Conservation (phyloP, 495 filamentous ascomycete species). For the Penicillium samsonianum region DNA sequence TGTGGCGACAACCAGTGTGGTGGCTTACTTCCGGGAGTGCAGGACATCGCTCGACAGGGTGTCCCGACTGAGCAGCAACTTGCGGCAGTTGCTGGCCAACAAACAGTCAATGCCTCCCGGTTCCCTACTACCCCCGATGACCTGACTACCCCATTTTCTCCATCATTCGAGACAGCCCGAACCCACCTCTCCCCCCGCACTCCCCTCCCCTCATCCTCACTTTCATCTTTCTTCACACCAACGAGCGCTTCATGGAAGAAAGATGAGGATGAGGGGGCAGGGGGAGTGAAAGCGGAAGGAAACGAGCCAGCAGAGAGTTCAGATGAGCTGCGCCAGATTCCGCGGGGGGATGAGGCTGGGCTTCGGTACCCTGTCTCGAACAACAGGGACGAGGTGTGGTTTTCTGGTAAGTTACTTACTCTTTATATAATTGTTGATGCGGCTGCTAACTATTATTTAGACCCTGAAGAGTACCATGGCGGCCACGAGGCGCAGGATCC, state of each 20-base stretch:
- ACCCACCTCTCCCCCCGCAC: conserved; percentile 1
- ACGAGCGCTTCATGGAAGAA: not conserved
- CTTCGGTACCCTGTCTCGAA: not conserved
- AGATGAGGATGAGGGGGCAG: not conserved
- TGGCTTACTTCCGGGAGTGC: not conserved
- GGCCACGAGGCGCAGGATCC: not conserved
- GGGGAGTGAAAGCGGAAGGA: not conserved
- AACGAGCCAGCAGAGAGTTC: not conserved
- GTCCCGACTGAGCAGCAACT: not conserved
- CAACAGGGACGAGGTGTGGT: not conserved
- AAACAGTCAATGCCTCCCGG: not conserved
- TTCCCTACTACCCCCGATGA: not conserved
- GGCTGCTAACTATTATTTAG: conserved; percentile 2
- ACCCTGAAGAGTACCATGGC: not conserved
- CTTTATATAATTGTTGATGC: not conserved
- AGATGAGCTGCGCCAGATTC: not conserved
- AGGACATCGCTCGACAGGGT: not conserved
- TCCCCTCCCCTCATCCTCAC: not conserved
- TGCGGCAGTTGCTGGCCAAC: not conserved
- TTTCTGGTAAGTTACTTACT: conserved; percentile 3
- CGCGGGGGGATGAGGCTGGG: not conserved
- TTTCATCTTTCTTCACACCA: not conserved
- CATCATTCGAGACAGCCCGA: conserved; percentile 8
- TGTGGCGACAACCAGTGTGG: not conserved
- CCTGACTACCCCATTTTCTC: not conserved